Conservation (phyloP, 495 filamentous ascomycete species). For the Aspergillus mulundensis region DNA sequence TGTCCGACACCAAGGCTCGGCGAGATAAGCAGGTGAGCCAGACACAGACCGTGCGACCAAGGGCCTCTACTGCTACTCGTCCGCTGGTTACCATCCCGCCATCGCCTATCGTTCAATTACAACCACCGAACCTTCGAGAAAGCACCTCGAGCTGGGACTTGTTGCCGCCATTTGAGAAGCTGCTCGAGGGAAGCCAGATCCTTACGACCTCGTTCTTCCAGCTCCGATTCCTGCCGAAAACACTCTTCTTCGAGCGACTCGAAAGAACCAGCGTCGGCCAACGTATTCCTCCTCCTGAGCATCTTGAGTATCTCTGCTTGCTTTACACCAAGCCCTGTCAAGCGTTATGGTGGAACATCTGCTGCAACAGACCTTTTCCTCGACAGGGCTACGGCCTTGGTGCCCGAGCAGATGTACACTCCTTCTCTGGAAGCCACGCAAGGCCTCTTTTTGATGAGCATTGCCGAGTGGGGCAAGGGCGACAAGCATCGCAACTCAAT, state of each 20-base stretch:
- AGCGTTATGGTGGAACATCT: not conserved
- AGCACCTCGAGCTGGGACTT: too few relatives aligned
- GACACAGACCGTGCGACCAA: too few relatives aligned
- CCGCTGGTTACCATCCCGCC: too few relatives aligned
- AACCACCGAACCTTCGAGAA: too few relatives aligned
- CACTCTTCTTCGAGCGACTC: too few relatives aligned
- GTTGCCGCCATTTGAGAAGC: not conserved
- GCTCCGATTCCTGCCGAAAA: not conserved
- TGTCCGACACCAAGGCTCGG: too few relatives aligned
- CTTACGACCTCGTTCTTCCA: not conserved
- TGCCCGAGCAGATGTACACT: not conserved
- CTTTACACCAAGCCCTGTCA: not conserved
- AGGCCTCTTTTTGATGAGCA: not conserved
- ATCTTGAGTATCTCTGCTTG: not conserved
- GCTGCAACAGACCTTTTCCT: not conserved
- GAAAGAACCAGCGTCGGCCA: not conserved
- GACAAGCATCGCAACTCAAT: slow-evolving; percentile 1
- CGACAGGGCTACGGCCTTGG: too few relatives aligned
- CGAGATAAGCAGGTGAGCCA: too few relatives aligned
- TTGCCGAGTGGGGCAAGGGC: not conserved
- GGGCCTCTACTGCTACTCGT: too few relatives aligned
- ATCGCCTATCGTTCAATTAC: too few relatives aligned
- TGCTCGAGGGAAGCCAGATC: not conserved
- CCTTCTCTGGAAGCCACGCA: not conserved
- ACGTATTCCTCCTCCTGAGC: not conserved